These are phyloP conservation scores for Fusarium siculi DNA, from an alignment of 2,329 filamentous ascomycete species.

Conservation along the genomic window DNA sequence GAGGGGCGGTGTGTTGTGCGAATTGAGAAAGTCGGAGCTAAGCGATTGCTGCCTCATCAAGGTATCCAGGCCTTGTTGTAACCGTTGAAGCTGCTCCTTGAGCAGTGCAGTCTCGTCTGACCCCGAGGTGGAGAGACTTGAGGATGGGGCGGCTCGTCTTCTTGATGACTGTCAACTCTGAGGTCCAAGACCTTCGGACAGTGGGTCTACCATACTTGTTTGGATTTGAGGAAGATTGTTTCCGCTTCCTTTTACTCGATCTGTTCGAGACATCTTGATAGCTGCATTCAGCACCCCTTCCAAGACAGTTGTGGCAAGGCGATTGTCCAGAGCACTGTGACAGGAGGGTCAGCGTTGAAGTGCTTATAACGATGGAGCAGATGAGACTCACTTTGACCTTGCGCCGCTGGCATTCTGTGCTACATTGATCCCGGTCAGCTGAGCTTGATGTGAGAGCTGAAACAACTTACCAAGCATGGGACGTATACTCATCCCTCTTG, in stretches of 20 bases:
- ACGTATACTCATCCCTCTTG: not conserved
- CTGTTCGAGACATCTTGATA: too few relatives aligned
- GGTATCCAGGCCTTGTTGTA: not conserved
- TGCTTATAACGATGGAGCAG: too few relatives aligned
- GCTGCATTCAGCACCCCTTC: too few relatives aligned
- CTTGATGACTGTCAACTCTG: too few relatives aligned
- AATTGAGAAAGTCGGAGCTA: not conserved
- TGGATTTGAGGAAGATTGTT: too few relatives aligned
- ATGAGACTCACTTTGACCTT: not conserved
- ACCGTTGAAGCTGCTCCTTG: not conserved
- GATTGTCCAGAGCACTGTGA: not conserved
- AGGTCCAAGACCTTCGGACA: too few relatives aligned
- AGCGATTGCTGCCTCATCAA: not conserved
- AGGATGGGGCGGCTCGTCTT: not conserved
- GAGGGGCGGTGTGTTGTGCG: not conserved
- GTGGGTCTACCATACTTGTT: too few relatives aligned
- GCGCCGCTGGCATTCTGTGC: not conserved
- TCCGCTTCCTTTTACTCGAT: too few relatives aligned
- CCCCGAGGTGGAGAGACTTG: not conserved
- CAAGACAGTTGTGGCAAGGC: not conserved
- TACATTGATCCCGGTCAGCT: not conserved
- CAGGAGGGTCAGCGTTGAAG: too few relatives aligned
- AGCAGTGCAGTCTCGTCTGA: not conserved
- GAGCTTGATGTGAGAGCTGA: too few relatives aligned
- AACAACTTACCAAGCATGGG: not conserved